Conservation (phyloP, 129 eudicot genomes). For the Artemisia argyi region DNA sequence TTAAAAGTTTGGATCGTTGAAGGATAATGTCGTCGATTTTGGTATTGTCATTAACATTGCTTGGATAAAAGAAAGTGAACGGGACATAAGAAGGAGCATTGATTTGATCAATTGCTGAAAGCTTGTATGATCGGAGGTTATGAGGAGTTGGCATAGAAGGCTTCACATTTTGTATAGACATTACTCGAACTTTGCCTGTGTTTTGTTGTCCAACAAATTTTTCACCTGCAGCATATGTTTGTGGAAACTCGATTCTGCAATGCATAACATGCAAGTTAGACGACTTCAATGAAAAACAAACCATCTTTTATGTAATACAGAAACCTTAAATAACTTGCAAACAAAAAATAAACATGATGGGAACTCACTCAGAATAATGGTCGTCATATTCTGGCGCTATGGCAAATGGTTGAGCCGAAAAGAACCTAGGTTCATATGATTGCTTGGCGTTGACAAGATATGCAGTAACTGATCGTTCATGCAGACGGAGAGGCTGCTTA, state of each 20-base stretch:
- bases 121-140: conserved; percentile 10
- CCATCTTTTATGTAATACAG: too few species aligned
- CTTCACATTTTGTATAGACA: conserved; percentile 13
- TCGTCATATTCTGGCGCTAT: not conserved
- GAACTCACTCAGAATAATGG: not conserved
- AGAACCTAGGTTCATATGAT: not conserved
- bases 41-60: not conserved
- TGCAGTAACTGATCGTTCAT: not conserved
- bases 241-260: too few species aligned
- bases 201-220: not conserved
- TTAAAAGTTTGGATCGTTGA: conserved; percentile 9
- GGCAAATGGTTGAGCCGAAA: not conserved
- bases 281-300: too few species aligned
- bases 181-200: not conserved
- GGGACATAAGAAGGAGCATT: conserved; percentile 9
- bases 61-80: conserved; percentile 8
- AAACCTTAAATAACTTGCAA: too few species aligned
- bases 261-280: too few species aligned
- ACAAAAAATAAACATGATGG: too few species aligned
- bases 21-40: not conserved
- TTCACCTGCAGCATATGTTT: too few species aligned
- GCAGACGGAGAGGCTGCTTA: not conserved
- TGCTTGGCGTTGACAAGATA: not conserved
- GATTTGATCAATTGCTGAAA: conserved; percentile 27
- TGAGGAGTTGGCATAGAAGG: conserved; percentile 25